These are phyloP conservation scores for Colletotrichum navitas DNA, from an alignment of 2,329 filamentous ascomycete species.

Conservation along the genomic window DNA sequence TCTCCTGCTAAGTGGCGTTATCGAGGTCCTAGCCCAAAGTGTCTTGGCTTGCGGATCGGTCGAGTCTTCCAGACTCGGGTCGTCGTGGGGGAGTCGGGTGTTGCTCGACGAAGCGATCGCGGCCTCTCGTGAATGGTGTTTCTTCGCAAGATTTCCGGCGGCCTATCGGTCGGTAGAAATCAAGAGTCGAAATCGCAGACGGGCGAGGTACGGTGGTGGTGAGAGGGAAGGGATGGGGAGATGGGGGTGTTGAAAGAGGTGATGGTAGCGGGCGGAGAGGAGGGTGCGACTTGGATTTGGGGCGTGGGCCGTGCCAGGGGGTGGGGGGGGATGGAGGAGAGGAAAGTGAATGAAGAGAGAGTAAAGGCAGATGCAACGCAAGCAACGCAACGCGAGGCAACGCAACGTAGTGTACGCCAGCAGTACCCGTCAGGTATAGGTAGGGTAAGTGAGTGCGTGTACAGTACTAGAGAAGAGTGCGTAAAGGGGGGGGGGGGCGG, in stretches of 20 bases:
- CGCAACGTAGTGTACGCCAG: constrained; percentile 15
- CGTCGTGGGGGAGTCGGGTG: neutral
- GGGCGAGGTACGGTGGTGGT: constrained; percentile 31
- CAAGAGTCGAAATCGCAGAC: constrained; percentile 36
- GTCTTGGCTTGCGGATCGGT: constrained; percentile 7
- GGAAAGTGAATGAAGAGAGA: constrained; percentile 27
- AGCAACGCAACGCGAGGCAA: constrained; percentile 5
- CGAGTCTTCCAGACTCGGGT: neutral
- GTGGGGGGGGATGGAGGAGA: neutral
- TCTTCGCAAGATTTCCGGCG: constrained; percentile 7
- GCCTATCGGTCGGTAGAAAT: constrained; percentile 35
- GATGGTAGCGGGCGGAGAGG: constrained; percentile 42
- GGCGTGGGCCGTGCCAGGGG: constrained; percentile 31
- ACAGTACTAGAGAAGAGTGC: neutral
- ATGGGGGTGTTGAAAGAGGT: constrained; percentile 43
- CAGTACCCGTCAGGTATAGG: constrained; percentile 11
- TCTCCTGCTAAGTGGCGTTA: constrained; percentile 9
- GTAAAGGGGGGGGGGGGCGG: neutral
- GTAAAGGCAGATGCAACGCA: constrained; percentile 3
- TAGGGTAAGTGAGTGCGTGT: constrained; percentile 5
- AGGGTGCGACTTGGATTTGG: constrained; percentile 36
- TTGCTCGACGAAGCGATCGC: constrained; percentile 23
- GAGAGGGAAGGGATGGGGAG: constrained; percentile 39
- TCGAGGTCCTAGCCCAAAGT: constrained; percentile 27
- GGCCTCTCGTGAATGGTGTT: constrained; percentile 2